These are phyloP conservation scores for Penicillium samsonianum DNA, from an alignment of 495 filamentous ascomycete species.

Conservation along the genomic window DNA sequence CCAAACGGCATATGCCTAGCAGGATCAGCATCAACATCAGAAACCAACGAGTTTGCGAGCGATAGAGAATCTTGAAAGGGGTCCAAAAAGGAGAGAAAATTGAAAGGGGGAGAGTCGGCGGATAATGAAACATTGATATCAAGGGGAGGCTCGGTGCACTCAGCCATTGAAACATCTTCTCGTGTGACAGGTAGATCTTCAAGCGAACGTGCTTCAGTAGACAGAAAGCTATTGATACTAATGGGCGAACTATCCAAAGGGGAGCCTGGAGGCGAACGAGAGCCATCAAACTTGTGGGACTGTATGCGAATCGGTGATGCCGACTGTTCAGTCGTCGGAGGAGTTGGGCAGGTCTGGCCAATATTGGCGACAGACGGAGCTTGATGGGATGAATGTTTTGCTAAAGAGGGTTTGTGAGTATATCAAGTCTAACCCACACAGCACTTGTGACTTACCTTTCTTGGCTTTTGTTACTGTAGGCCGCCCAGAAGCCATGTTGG, in stretches of 20 bases:
- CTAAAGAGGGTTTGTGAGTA: constrained; percentile 3
- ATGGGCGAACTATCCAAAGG: constrained; percentile 22
- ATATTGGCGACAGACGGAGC: neutral
- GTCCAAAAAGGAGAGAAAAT: constrained; percentile 30
- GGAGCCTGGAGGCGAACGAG: constrained; percentile 21
- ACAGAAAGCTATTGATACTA: constrained; percentile 27
- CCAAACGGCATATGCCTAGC: constrained; percentile 9
- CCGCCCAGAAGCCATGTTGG: constrained; percentile 54
- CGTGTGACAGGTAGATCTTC: constrained; percentile 16
- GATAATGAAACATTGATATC: constrained; percentile 20
- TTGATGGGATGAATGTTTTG: neutral
- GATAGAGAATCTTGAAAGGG: constrained; percentile 21
- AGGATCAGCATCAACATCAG: constrained; percentile 8
- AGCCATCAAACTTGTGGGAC: constrained; percentile 3
- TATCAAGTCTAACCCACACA: neutral
- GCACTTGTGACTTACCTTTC: constrained; percentile 44
- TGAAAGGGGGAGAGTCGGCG: constrained; percentile 19
- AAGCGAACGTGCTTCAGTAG: constrained; percentile 20
- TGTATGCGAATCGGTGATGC: constrained; percentile 13
- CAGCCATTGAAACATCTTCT: constrained; percentile 16
- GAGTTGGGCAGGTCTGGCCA: constrained; percentile 18
- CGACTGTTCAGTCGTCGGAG: constrained; percentile 23
- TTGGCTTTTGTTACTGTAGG: constrained; percentile 41
- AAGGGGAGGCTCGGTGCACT: constrained; percentile 8
- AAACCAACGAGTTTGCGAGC: constrained; percentile 16